Conservation (phyloP, 1,284 basidiomycete genomes). For the Phellopilus nigrolimitatus region DNA sequence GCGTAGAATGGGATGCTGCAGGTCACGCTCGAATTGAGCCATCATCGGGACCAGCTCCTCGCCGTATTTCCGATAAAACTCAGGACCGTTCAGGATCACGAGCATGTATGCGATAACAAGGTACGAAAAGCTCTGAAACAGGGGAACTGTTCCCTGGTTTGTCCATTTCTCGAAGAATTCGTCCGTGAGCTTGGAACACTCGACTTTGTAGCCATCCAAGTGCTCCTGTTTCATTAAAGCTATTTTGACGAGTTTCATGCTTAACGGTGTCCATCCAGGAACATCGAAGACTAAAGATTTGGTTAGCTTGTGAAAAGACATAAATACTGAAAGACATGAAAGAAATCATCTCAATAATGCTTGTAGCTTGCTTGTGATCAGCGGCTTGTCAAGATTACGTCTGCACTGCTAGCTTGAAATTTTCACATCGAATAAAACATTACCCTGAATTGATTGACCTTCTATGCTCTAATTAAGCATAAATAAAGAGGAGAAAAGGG, state of each 20-base stretch:
- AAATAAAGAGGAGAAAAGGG: too few relatives aligned
- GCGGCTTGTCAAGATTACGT: too few relatives aligned
- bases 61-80: constrained; percentile 16
- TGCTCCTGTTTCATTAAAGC: constrained; percentile 8
- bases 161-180: constrained; percentile 15
- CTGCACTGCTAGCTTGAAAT: too few relatives aligned
- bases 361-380: too few relatives aligned
- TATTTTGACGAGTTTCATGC: constrained; percentile 11
- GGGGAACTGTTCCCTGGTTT: constrained; percentile 8
- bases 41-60: constrained; percentile 16
- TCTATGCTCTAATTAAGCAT: too few relatives aligned
- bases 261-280: constrained; percentile 9
- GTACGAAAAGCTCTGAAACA: constrained; percentile 17
- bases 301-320: too few relatives aligned
- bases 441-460: too few relatives aligned
- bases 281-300: constrained; percentile 4
- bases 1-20: constrained; percentile 15
- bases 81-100: constrained; percentile 11
- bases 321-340: too few relatives aligned
- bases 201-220: neutral
- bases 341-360: too few relatives aligned
- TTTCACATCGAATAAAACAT: too few relatives aligned
- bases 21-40: constrained; percentile 17
- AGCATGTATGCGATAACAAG: constrained; percentile 13
- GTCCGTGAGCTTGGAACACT: constrained; percentile 9